Conservation (phyloP, 2,329 filamentous ascomycete genomes). For the Penicillium sp. region DNA sequence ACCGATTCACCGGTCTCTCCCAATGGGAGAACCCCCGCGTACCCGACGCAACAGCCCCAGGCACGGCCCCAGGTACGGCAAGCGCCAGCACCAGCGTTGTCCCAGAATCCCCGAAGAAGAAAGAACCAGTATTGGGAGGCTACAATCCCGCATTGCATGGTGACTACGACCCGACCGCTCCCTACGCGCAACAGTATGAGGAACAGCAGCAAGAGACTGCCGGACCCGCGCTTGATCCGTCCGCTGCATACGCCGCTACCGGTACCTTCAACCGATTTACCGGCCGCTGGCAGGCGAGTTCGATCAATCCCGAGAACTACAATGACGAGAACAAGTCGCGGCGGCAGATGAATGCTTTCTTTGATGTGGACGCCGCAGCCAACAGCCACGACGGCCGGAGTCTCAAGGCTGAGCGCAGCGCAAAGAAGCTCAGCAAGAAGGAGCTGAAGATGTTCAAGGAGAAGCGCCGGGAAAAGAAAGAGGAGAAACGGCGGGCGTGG, state of each 20-base stretch:
- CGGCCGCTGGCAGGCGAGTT: slow-evolving; percentile 72
- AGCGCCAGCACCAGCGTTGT: slow-evolving; percentile 29
- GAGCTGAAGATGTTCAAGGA: slow-evolving; percentile 92
- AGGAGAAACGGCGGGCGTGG: slow-evolving; percentile 93
- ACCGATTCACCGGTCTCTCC: slow-evolving; percentile 70
- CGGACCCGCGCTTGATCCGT: slow-evolving; percentile 38
- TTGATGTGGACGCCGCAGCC: slow-evolving; percentile 92
- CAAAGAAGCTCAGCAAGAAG: slow-evolving; percentile 79
- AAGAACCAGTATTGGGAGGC: slow-evolving; percentile 61
- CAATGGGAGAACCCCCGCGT: slow-evolving; percentile 89
- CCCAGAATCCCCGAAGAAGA: slow-evolving; percentile 33
- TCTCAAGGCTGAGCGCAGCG: slow-evolving; percentile 84
- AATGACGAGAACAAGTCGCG: slow-evolving; percentile 84
- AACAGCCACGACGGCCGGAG: slow-evolving; percentile 89
- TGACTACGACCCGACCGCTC: slow-evolving; percentile 93
- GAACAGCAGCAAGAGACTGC: slow-evolving; percentile 31
- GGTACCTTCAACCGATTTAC: slow-evolving; percentile 91
- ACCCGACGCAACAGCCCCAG: slow-evolving; percentile 45
- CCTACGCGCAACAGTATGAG: slow-evolving; percentile 71
- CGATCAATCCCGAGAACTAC: slow-evolving; percentile 71
- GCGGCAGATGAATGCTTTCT: slow-evolving; percentile 90
- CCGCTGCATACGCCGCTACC: slow-evolving; percentile 63
- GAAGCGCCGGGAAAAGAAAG: slow-evolving; percentile 84
- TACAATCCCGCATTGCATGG: slow-evolving; percentile 98
- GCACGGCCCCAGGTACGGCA: slow-evolving; percentile 21